Conservation (phyloP, 352 stramenopile genomes). For the Pythium volutum region DNA sequence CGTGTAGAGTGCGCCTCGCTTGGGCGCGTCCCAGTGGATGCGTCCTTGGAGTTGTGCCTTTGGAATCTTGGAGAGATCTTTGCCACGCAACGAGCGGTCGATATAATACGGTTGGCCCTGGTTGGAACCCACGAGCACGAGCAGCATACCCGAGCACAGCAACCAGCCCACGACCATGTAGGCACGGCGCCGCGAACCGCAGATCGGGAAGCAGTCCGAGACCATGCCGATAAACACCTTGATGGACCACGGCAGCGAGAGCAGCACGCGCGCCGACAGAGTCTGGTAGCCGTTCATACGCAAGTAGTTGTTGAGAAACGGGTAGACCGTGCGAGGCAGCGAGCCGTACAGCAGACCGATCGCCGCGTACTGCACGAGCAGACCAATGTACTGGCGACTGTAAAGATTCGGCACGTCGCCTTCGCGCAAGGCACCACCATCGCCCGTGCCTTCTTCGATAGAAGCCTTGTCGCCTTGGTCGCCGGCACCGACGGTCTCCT, state of each 20-base stretch:
- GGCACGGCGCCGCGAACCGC: constrained; percentile 48
- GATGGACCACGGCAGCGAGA: constrained; percentile 59
- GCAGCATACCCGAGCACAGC: constrained; percentile 47
- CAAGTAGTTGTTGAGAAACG: constrained; percentile 74
- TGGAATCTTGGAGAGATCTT: constrained; percentile 12
- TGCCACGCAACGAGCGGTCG: constrained; percentile 35
- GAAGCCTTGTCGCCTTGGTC: not conserved
- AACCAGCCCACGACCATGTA: constrained; percentile 73
- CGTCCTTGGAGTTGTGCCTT: constrained; percentile 16
- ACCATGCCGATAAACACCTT: constrained; percentile 66
- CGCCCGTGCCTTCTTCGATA: not conserved
- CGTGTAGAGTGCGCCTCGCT: constrained; percentile 23
- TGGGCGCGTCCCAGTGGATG: constrained; percentile 33
- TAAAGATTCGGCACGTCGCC: constrained; percentile 54
- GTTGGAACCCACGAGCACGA: constrained; percentile 41
- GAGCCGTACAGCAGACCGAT: constrained; percentile 62
- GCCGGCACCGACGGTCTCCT: not conserved
- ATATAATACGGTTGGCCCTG: constrained; percentile 55
- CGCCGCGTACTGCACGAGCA: constrained; percentile 67
- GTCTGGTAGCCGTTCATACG: constrained; percentile 67
- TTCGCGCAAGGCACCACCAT: constrained; percentile 21
- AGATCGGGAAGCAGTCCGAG: constrained; percentile 66
- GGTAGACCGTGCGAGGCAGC: constrained; percentile 60
- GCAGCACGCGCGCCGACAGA: constrained; percentile 51
- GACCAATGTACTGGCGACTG: constrained; percentile 44